Evolutionary conservation across 2,329 filamentous ascomycete genomes (phyloP).

Genomic region (Cladosporium oxysporum): DNA sequence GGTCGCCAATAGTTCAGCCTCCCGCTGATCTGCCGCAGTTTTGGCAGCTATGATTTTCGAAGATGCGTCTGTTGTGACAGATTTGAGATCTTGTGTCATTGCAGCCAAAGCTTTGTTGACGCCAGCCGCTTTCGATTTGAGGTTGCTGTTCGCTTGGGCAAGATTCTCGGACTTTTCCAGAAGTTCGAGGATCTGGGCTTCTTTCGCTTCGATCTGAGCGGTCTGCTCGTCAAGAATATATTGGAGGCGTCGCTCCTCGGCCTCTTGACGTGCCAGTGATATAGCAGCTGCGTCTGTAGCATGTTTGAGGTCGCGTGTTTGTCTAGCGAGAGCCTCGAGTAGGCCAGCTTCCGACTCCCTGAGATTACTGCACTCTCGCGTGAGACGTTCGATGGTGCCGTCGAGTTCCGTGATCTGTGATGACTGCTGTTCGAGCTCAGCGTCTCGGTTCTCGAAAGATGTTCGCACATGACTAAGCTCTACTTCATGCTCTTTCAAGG

Average conservation of each 20-base stretch:
- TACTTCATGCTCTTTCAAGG: not conserved
- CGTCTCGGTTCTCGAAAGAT: not conserved
- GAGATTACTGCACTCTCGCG: not conserved
- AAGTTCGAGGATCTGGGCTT: no score
- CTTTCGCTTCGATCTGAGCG: not conserved
- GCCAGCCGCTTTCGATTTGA: no score
- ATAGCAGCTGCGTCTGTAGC: not conserved
- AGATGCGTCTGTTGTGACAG: no score
- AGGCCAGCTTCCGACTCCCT: not conserved
- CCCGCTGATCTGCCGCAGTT: not conserved
- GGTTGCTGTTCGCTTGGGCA: no score
- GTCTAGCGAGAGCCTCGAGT: not conserved
- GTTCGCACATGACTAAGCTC: not conserved
- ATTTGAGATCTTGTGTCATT: no score
- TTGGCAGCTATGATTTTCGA: not conserved
- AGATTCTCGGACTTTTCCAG: no score
- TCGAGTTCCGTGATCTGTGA: not conserved
- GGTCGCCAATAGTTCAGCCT: not conserved
- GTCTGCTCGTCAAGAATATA: not conserved
- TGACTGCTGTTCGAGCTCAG: not conserved
- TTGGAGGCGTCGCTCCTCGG: not conserved
- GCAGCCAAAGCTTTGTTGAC: no score
- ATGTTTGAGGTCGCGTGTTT: not conserved
- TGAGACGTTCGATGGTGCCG: not conserved
- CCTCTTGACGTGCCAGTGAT: not conserved